Evolutionary conservation across 441 rosid genomes (phyloP), one percentile per base, ranked within the genome.

Genomic region (Francoa sonchifolia): DNA sequence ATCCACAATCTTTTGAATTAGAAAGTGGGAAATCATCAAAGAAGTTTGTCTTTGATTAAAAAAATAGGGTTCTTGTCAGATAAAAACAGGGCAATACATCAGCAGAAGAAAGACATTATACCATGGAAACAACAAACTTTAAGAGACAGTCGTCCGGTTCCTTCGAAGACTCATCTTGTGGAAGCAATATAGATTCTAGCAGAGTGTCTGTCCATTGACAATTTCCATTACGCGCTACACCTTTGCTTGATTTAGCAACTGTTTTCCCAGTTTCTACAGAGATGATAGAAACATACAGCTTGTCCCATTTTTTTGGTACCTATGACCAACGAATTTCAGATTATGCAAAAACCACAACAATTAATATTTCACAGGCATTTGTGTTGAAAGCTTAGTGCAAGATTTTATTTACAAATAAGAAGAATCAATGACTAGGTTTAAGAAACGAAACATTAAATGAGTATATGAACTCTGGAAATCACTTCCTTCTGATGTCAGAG

Each of bases 261-360:
- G 72, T 68, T 55, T 67, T 79, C 22, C 83, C 83, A 0, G 72
- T 66, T 57, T 69, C 77, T 32, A 54, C 59, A 2, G 73, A 71
- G 42, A 73, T 15, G 5, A 73, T 28, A 1, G 76, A 73, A 47
- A 73, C 67, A 47, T 55, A 56, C 54, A 79, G 54, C 54, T 61
- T 71, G 63, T 76, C 83, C 89, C 89, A 77, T 64, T 84, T 75
- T 59, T 69, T 73, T 39, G 89, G 84, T 1, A 73, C 84, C 82
- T 79, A 53, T 37, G 5, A 41, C 9, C 18, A 11, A 8, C 12
- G 2, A 5, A 48, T 18, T 6, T 17, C 19, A 13, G 17, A 17
- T 18, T 19, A 19, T 15, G 39, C 39, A 35, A 15, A 9, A 35
- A 17, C 5, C 8, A 7, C 6, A 20, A 17, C 23, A 36, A 19